These are phyloP conservation scores for Canna indica DNA, from an alignment of 176 grass and related monocot species.

Conservation along the genomic window DNA sequence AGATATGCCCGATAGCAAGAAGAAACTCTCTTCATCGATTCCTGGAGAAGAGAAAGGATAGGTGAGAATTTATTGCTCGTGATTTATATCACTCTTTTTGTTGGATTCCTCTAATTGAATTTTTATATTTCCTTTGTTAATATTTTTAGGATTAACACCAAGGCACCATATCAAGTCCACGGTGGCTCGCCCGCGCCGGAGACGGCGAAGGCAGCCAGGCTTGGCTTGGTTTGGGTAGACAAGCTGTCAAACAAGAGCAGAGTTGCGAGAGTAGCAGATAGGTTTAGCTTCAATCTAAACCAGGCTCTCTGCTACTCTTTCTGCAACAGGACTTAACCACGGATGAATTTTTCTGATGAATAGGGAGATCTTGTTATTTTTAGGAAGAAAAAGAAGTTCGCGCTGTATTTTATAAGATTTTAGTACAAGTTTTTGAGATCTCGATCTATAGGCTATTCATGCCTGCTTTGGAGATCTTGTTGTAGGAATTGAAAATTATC, in stretches of 20 bases:
- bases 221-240: conserved; percentile 15
- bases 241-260: background rate
- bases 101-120: background rate
- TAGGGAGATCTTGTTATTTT: background rate
- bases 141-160: conserved; percentile 11
- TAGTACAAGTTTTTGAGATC: background rate
- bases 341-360: background rate
- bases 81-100: background rate
- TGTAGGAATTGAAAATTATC: background rate
- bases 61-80: background rate
- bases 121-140: background rate
- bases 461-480: background rate
- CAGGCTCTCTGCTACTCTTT: background rate
- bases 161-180: conserved; percentile 14
- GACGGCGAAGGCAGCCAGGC: background rate
- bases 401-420: background rate
- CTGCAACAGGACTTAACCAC: background rate
- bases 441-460: background rate
- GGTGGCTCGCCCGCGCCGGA: background rate
- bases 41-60: conserved; percentile 21
- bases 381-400: background rate
- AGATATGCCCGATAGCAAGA: conserved; percentile 20
- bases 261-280: background rate
- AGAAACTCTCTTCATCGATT: conserved; percentile 14
- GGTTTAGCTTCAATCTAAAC: background rate